Base-by-base conservation (phyloP, 2,329 filamentous ascomycete genomes). In the Pseudogymnoascus sp. region DNA sequence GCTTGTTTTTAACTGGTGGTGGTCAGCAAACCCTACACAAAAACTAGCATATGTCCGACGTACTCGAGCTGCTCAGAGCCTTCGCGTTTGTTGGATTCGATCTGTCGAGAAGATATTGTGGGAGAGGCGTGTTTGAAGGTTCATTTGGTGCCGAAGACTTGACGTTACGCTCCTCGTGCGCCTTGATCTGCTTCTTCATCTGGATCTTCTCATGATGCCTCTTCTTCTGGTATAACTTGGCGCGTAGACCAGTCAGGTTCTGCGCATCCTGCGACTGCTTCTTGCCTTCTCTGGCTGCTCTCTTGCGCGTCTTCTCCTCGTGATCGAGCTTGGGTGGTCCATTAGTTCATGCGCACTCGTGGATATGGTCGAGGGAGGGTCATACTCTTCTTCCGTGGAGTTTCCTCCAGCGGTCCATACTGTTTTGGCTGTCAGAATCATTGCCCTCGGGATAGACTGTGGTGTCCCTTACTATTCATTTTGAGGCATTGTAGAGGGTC, bases 161-260 rank as follows among this genome's bases (percentile, higher is more conserved):
- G 81, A 96, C 86, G 74, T 96, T 95, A 79, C 90, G 88, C 81
- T 96, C 90, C 78, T 97, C 93, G 80, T 96, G 90, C 61, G 90
- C 88, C 78, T 88, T 90, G 83, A 97, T 93, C 72, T 86, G 80
- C 83, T 96, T 96, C 78, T 87, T 88, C 88, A 96, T 91, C 83
- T 95, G 90, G 76, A 96, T 95, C 87, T 97, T 97, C 82, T 97
- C 91, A 75, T 91, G 89, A 80, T 91, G 89, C 14, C 93, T 86
- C 81, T 91, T 90, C 84, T 96, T 87, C 76, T 92, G 88, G 80
- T 93, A 87, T 73, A 95, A 81, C 82, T 97, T 97, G 70, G 93
- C 93, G 67, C 90, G 83, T 70, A 96, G 85, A 68, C 93, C 93
- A 66, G 90, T 88, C 72, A 96, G 82, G 77, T 95, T 96, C 81